Evolutionary conservation across 176 grass and related monocot species (phyloP), one percentile per base, ranked within the genome.

Genomic region (Phoenix roebelenii): DNA sequence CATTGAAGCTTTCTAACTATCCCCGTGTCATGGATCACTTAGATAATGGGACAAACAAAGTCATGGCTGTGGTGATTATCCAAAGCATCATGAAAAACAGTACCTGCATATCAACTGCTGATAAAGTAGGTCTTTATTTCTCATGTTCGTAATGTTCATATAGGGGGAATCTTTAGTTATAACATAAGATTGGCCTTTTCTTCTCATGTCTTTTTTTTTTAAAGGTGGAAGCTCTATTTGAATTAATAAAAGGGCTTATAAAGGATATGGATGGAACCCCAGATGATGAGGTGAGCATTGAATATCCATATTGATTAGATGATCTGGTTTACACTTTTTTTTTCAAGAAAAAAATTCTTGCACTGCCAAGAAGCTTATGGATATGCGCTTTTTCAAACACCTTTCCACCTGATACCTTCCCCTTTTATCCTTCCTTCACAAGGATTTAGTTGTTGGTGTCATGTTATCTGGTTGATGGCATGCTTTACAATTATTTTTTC

Each of bases 51-150:
- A 98, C 93, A 67, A 98, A 87, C 17, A 98, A 98, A 87, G 87
- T 98, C 58, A 98, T 98, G 93, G 84, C 93, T 60, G 76, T 98
- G 68, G 87, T 98, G 59, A 98, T 98, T 64, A 92, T 92, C 59
- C 87, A 98, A 77, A 98, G 93, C 84, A 98, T 98, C 80, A 98
- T 92, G 93, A 98, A 98, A 76, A 98, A 98, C 79, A 85, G 73
- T 22, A 85, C 87, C 57, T 92, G 79, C 73, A 85, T 98, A 66
- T 88, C 87, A 65, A 92, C 87, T 68, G 87, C 87, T 17, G 93
- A 98, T 51, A 98, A 92, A 83, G 93, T 98, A 88, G 64, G 57
- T 14, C 72, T 80, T 79, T 58, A 52, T 74, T 30, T 6, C 49
- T 68, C 49, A 22, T 3, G 23, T 62, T 18, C 66, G 64, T 16